phyloP scores from a whole-genome alignment of 176 grass and related monocot species.

The sorghum (Sorghum bicolor) region DNA sequence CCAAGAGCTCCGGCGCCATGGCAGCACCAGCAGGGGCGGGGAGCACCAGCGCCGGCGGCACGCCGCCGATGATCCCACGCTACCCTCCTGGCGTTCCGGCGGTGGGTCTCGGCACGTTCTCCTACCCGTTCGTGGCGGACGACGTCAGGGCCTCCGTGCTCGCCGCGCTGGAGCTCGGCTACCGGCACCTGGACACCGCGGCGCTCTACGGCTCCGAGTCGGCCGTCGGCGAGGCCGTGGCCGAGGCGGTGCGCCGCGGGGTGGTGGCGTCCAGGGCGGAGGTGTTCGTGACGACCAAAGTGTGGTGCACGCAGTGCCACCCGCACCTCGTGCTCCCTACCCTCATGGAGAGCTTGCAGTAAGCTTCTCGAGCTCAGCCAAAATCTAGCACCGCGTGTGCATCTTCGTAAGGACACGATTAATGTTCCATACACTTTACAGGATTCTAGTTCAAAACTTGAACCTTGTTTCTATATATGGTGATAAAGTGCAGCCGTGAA shows the following conservation, averaged over 20 bases:
- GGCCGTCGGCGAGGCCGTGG: constrained; percentile 39
- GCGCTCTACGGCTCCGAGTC: constrained; percentile 43
- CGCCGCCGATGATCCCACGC: constrained; percentile 15
- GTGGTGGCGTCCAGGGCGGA: constrained; percentile 40
- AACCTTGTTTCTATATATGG: too few relatives aligned
- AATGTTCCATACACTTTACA: too few relatives aligned
- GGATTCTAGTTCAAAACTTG: too few relatives aligned
- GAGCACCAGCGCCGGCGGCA: not conserved
- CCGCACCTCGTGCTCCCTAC: constrained; percentile 61
- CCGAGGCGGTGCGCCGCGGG: constrained; percentile 31
- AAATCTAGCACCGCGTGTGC: too few relatives aligned
- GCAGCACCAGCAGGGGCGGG: not conserved
- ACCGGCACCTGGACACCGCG: constrained; percentile 58
- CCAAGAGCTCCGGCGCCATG: not conserved
- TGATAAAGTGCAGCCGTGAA: too few relatives aligned
- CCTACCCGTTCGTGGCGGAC: constrained; percentile 2
- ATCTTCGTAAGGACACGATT: too few relatives aligned
- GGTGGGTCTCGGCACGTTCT: constrained; percentile 40
- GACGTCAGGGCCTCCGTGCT: constrained; percentile 24
- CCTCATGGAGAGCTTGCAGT: constrained; percentile 52
- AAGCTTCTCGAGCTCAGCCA: not conserved
- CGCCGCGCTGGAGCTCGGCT: constrained; percentile 51
- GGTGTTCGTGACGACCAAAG: constrained; percentile 64
- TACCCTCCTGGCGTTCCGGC: constrained; percentile 25
- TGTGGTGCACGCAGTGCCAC: constrained; percentile 74